These are phyloP conservation scores for Ceratobasidium theobromae DNA, from an alignment of 1,284 basidiomycete genomes.

Conservation along the genomic window DNA sequence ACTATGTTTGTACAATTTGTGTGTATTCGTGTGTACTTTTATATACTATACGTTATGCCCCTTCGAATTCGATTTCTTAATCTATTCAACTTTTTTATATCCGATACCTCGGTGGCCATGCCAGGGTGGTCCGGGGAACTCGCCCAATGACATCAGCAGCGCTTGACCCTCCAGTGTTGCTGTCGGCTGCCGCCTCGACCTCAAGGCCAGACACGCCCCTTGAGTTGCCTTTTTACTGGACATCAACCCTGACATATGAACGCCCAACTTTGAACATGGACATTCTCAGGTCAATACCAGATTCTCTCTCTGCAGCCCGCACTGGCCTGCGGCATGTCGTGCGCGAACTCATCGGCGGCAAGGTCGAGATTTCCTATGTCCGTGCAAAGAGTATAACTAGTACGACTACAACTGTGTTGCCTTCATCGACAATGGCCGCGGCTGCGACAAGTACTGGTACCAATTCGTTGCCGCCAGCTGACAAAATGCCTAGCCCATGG, in stretches of 20 bases:
- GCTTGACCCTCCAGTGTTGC: no score
- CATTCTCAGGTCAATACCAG: conserved; percentile 21
- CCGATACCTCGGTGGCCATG: no score
- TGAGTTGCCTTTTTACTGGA: no score
- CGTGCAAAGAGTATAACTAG: not conserved
- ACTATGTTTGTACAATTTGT: no score
- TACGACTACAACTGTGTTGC: not conserved
- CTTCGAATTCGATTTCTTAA: not conserved
- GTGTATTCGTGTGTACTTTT: not conserved
- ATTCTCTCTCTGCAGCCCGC: conserved; percentile 20
- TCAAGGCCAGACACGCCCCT: no score
- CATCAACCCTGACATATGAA: not conserved
- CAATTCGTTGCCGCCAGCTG: not conserved
- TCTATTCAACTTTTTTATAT: no score
- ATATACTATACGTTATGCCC: not conserved
- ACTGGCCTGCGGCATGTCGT: not conserved
- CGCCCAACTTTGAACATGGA: no score
- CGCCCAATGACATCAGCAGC: not conserved
- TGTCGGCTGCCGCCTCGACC: no score
- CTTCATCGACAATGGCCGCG: not conserved
- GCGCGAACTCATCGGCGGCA: conserved; percentile 16
- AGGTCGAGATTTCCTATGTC: conserved; percentile 26
- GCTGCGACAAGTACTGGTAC: not conserved
- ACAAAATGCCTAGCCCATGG: conserved; percentile 57
- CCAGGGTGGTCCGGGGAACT: no score